A percentile compares a stretch with the other conserved stretches of the same genome.
Conservation (phyloP, 179 eudicot genomes). For the Vitellaria paradoxa region DNA sequence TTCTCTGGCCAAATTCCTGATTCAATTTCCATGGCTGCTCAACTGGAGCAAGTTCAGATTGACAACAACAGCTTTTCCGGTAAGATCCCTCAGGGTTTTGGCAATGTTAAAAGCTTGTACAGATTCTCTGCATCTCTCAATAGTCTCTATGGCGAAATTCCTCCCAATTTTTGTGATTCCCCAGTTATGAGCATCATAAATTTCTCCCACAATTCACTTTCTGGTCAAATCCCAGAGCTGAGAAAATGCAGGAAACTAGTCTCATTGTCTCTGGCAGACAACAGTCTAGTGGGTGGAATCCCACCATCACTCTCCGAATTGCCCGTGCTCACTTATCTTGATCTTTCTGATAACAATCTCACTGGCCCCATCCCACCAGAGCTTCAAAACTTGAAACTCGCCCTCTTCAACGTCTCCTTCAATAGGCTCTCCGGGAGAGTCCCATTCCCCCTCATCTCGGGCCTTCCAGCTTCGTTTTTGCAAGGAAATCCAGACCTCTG, state of each 20-base stretch:
- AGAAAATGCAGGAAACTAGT: conserved; percentile 65
- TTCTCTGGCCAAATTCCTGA: conserved; percentile 76
- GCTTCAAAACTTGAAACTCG: conserved; percentile 80
- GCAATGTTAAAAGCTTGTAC: conserved; percentile 57
- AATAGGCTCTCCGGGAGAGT: conserved; percentile 74
- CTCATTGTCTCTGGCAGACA: conserved; percentile 68
- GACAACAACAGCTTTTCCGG: conserved; percentile 82
- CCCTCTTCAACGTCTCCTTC: conserved; percentile 78
- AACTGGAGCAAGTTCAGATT: conserved; percentile 87
- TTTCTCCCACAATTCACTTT: conserved; percentile 61
- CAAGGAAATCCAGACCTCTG: conserved; percentile 78
- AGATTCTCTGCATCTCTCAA: conserved; percentile 82
- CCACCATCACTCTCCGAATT: conserved; percentile 68
- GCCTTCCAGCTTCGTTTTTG: conserved; percentile 84
- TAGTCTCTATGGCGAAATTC: conserved; percentile 59
- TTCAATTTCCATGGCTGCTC: conserved; percentile 51
- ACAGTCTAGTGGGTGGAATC: conserved; percentile 64
- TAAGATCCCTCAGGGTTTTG: conserved; percentile 52
- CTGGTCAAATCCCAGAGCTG: conserved; percentile 66
- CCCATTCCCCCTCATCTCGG: conserved; percentile 55
- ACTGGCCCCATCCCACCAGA: conserved; percentile 75
- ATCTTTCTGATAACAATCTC: conserved; percentile 76
- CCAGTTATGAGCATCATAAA: conserved; percentile 83
- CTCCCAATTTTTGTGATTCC: conserved; percentile 79
- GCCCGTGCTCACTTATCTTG: conserved; percentile 87